phyloP scores from a whole-genome alignment of 2,329 filamentous ascomycete species.

The Teratosphaeria pseudoeucalypti region DNA sequence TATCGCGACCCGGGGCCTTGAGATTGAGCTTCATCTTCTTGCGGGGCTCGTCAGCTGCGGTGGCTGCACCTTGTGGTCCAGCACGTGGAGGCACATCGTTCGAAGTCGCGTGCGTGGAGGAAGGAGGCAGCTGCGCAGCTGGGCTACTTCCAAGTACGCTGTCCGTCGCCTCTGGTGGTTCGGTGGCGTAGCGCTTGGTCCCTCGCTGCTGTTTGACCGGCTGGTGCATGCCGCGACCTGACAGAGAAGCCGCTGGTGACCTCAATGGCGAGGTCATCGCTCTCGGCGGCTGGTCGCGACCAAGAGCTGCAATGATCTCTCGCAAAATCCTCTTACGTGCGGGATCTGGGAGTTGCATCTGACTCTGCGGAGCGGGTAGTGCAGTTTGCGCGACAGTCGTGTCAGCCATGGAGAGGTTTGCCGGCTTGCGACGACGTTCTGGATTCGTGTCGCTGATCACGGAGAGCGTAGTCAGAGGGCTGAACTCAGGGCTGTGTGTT shows the following conservation, averaged over 20 bases:
- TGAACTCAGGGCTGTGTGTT: background rate
- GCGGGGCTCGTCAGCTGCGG: background rate
- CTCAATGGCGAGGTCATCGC: background rate
- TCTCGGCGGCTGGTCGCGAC: background rate
- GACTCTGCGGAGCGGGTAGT: background rate
- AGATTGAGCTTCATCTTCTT: constrained; percentile 1
- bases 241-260: background rate
- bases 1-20: background rate
- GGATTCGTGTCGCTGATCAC: background rate
- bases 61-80: background rate
- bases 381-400: background rate
- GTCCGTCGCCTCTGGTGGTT: background rate
- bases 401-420: background rate
- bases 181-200: constrained; percentile 1
- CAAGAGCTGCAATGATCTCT: background rate
- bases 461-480: background rate
- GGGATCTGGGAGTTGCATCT: background rate
- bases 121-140: background rate
- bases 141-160: background rate
- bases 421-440: background rate
- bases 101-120: background rate
- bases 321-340: background rate
- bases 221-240: constrained; percentile 4
- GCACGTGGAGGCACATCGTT: background rate
- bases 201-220: constrained; percentile 2